These are phyloP conservation scores for Cardamine resedifolia DNA, from an alignment of 345 rosid species.

Conservation along the genomic window DNA sequence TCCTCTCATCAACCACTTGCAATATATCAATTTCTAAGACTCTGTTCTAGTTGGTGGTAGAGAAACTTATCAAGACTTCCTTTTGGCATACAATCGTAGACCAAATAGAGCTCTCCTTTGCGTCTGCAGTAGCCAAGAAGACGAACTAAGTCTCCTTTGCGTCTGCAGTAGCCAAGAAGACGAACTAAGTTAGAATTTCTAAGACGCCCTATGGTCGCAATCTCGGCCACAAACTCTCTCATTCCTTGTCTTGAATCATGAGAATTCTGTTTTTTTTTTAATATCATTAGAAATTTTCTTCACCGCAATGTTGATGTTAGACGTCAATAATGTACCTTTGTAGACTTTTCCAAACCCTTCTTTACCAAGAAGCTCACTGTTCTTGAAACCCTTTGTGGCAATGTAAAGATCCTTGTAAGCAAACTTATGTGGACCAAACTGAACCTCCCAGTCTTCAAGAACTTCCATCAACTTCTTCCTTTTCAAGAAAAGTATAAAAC, in stretches of 20 bases:
- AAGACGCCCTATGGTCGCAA: conserved; percentile 43
- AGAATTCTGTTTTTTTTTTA: too few relatives aligned
- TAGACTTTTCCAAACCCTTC: conserved; percentile 57
- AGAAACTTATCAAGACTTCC: conserved; percentile 45
- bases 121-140: conserved; percentile 48
- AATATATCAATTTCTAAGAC: conserved; percentile 34
- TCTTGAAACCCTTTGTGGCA: conserved; percentile 49
- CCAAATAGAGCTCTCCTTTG: conserved; percentile 40
- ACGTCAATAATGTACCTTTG: conserved; percentile 38
- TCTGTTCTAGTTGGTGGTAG: conserved; percentile 11
- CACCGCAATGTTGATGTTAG: conserved; percentile 40
- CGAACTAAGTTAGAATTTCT: conserved; percentile 48
- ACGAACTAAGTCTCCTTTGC: conserved; percentile 41
- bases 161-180: conserved; percentile 47
- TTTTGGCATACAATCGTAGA: conserved; percentile 48
- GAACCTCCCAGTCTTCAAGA: conserved; percentile 48
- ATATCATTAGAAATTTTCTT: conserved; percentile 50
- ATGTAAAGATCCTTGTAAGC: conserved; percentile 43
- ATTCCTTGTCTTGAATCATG: conserved; percentile 49
- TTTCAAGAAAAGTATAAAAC: conserved; percentile 18
- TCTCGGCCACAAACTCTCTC: conserved; percentile 51
- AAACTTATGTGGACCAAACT: conserved; percentile 46
- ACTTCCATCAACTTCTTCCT: conserved; percentile 41
- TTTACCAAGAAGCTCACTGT: conserved; percentile 42
- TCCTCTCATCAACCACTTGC: conserved; percentile 32